Base-by-base conservation (phyloP, 192 early-diverging fungal genomes). In the Podila epigama region DNA sequence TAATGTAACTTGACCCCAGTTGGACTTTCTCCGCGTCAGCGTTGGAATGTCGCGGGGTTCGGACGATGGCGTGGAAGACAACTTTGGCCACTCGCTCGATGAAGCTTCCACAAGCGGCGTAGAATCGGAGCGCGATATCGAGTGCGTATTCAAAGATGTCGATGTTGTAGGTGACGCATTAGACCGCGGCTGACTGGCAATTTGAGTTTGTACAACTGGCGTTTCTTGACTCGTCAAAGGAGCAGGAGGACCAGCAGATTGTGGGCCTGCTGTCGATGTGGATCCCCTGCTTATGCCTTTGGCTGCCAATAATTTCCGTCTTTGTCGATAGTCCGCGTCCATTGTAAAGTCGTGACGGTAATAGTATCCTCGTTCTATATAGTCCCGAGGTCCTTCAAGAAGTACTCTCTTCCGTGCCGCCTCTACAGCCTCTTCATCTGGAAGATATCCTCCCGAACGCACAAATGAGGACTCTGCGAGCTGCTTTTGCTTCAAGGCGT, bases 391-490 rank as follows among this genome's bases (percentile, higher is more conserved):
- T 15, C 73, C 66, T 15, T 53, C 20, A 0, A 53, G 8, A 11
- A 58, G 44, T 28, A 77, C 41, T 15, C n/a, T 41, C 16, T 52
- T 25, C 4, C 33, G 60, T 39, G 60, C 53, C 22, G 32, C 61
- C 13, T 42, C 29, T 0, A 77, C 73, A 2, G 29, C 35, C 13
- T 31, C 42, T 36, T 51, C 20, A 7, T 68, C 56, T 5, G 73
- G 73, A 2, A 77, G 63, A 29, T 68, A 36, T 18, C 60, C 37
- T n/a, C 73, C 73, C 5, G 65, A 68, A 10, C 73, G 52, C 4
- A 63, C 50, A n/a, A 33, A 68, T 1, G 73, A 66, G 60, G 68
- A 66, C 11, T 63, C 63, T 1, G 36, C 28, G 12, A 60, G 60
- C 40, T 77, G 73, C 25, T 59, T 77, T 9, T 56, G 22, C 20